Evolutionary conservation across 2,329 filamentous ascomycete genomes (phyloP).

Genomic region (Metarhizium brunneum): DNA sequence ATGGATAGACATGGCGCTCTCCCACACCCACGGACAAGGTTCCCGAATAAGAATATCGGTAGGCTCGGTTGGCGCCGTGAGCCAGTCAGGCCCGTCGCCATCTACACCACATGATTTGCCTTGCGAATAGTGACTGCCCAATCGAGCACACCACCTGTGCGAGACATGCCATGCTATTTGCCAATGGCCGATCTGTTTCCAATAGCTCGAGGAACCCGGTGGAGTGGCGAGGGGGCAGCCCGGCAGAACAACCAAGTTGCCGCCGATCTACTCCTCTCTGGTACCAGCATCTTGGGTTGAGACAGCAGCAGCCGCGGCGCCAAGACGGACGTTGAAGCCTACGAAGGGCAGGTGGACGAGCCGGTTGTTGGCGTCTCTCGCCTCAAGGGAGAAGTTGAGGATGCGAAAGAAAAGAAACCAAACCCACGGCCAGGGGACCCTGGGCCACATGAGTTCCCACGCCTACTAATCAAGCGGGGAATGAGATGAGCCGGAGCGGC

Average conservation of each 20-base stretch:
- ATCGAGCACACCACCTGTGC: background rate
- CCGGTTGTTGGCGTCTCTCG: conserved; percentile 7
- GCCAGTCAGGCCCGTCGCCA: background rate
- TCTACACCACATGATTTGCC: background rate
- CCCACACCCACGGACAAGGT: background rate
- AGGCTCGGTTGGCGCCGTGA: conserved; percentile 1
- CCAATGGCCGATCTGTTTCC: too few species aligned
- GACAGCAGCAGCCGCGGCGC: background rate
- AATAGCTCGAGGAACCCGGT: too few species aligned
- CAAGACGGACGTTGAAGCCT: background rate
- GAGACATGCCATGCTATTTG: background rate
- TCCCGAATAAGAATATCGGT: background rate
- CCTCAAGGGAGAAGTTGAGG: conserved; percentile 9
- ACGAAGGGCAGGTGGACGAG: background rate
- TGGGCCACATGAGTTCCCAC: too few species aligned
- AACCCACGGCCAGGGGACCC: too few species aligned
- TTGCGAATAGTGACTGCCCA: background rate
- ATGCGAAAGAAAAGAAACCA: too few species aligned
- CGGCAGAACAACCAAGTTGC: background rate
- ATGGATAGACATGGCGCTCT: too few species aligned
- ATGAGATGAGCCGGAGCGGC: too few species aligned
- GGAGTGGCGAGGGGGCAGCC: too few species aligned
- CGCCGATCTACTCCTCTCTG: background rate
- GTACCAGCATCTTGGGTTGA: conserved; percentile 20
- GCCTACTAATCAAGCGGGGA: too few species aligned